These are phyloP conservation scores for Poteriospumella lacustris DNA, from an alignment of 108 stramenopile species.

Conservation along the genomic window DNA sequence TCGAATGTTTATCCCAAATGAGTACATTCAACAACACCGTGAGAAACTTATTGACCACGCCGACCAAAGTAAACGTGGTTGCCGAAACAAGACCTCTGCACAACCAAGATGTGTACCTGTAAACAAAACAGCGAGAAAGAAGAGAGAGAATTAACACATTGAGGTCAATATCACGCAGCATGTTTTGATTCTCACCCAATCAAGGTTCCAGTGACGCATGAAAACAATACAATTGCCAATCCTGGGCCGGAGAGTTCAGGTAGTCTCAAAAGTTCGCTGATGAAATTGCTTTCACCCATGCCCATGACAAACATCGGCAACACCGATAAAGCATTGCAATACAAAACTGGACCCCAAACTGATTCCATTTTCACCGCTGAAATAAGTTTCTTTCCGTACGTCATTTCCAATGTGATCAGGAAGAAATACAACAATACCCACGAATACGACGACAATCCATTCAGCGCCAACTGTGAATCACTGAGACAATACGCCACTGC, in stretches of 20 bases:
- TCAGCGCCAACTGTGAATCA: slow-evolving; percentile 20
- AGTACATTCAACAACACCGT: slow-evolving; percentile 30
- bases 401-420: slow-evolving; percentile 32
- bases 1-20: slow-evolving; percentile 78
- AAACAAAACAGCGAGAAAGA: background rate
- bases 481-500: slow-evolving; percentile 13
- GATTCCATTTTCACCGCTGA: slow-evolving; percentile 19
- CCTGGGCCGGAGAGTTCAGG: background rate
- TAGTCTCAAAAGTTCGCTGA: slow-evolving; percentile 16
- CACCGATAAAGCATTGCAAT: slow-evolving; percentile 21
- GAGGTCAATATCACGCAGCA: background rate
- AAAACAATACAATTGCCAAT: background rate
- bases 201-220: background rate
- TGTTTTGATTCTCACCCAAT: too few relatives aligned
- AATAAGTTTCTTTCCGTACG: slow-evolving; percentile 34
- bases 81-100: slow-evolving; percentile 23
- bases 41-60: slow-evolving; percentile 36
- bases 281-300: too few relatives aligned
- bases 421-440: slow-evolving; percentile 28
- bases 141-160: background rate
- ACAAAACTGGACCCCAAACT: slow-evolving; percentile 13
- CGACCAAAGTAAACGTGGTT: slow-evolving; percentile 36
- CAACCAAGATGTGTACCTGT: slow-evolving; percentile 27
- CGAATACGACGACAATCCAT: slow-evolving; percentile 19
- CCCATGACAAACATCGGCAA: slow-evolving; percentile 24